Evolutionary conservation across 208 protist genomes (phyloP), one percentile per base, ranked within the genome.

Genomic region (Leishmania amazonensis): DNA sequence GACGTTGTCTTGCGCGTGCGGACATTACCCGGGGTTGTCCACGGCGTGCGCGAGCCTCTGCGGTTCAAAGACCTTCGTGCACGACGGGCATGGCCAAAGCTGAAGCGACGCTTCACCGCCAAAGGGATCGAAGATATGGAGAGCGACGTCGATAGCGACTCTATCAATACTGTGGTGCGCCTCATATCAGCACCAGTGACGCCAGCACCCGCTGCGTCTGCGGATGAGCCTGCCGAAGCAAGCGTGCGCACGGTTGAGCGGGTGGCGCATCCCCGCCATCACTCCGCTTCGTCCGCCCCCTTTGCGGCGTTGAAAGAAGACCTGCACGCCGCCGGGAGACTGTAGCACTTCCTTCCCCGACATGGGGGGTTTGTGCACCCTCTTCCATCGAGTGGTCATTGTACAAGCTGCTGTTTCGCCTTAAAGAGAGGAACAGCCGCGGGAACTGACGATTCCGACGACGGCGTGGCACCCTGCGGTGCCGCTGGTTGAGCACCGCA

Each of bases 1-100:
- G 95, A 98, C 81, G 95, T 98, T 19, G 94, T 98, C 57, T 85
- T 98, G 85, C 93, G 95, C 38, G 95, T 98, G 83, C 95, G 95
- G 58, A 98, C 95, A 7, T 85, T 97, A 54, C 92, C 91, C 1
- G 94, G 95, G n/a, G 91, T 98, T 57, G 89, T 98, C 35, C 95
- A 98, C 77, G 94, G 94, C 65, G 89, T 97, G 21, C 95, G 95
- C 9, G 91, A 96, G 82, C 95, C 95, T 58, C 89, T 98, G 57
- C 89, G 94, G 53, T 95, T 94, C 87, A 96, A 97, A 54, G 95
- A 98, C 60, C 83, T 98, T n/a, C 87, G 90, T 3, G 88, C 90
- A 1, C 93, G 90, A 58, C 85, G 81, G 38, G 76, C 78, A 38
- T 98, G 95, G 94, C 95, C 95, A 13, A 94, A 90, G 83, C 89